These are phyloP conservation scores for Fusarium tricinctum DNA, from an alignment of 2,329 filamentous ascomycete species.

Conservation along the genomic window DNA sequence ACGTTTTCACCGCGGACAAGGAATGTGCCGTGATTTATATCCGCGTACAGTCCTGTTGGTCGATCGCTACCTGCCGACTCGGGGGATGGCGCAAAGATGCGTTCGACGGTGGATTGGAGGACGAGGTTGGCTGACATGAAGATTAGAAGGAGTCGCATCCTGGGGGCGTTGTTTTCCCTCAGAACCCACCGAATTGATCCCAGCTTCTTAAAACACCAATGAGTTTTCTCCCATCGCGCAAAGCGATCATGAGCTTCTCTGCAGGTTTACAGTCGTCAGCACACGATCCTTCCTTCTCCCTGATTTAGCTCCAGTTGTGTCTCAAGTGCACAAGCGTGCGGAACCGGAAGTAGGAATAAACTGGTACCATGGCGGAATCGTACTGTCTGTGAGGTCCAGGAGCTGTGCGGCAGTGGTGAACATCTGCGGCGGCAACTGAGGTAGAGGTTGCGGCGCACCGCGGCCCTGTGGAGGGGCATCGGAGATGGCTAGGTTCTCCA, in stretches of 20 bases:
- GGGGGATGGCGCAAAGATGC: slow-evolving; percentile 78
- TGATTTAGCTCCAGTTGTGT: slow-evolving; percentile 5
- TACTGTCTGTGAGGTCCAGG: slow-evolving; percentile 97
- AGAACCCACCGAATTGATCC: slow-evolving; percentile 91
- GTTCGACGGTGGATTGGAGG: slow-evolving; percentile 91
- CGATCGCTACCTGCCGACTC: slow-evolving; percentile 55
- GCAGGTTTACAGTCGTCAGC: slow-evolving; percentile 48
- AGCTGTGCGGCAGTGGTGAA: slow-evolving; percentile 98
- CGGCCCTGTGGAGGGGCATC: slow-evolving; percentile 62
- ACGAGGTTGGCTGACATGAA: slow-evolving; percentile 85
- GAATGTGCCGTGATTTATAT: slow-evolving; percentile 88
- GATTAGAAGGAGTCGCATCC: slow-evolving; percentile 28
- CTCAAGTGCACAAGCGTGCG: slow-evolving; percentile 4
- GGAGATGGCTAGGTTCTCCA: slow-evolving; percentile 68
- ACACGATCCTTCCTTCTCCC: slow-evolving; percentile 40
- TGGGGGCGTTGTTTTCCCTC: background rate
- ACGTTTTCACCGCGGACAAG: slow-evolving; percentile 97
- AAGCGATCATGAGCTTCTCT: slow-evolving; percentile 95
- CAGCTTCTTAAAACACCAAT: slow-evolving; percentile 93
- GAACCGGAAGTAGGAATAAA: slow-evolving; percentile 21
- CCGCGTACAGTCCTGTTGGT: slow-evolving; percentile 76
- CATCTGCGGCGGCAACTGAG: slow-evolving; percentile 91
- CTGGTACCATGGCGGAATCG: slow-evolving; percentile 55
- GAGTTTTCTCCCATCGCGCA: slow-evolving; percentile 94
- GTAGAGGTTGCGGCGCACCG: slow-evolving; percentile 62